Evolutionary conservation across 106 monocot genomes (phyloP).

Genomic region (Hemerocallis citrina): DNA sequence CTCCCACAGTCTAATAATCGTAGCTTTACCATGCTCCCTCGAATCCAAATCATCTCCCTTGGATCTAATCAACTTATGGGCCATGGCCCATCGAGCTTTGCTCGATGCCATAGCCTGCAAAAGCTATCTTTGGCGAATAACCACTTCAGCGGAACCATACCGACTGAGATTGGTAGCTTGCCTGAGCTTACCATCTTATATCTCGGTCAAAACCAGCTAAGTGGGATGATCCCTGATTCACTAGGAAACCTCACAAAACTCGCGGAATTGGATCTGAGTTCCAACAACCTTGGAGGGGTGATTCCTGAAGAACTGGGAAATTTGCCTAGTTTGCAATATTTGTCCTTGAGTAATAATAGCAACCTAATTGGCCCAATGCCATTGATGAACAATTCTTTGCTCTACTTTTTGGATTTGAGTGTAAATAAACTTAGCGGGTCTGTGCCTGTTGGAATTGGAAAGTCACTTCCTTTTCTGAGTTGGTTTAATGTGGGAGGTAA

Average conservation of each 20-base stretch:
- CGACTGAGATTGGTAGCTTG: constrained; percentile 35
- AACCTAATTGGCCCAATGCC: constrained; percentile 30
- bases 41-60: constrained; percentile 43
- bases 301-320: constrained; percentile 40
- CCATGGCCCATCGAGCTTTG: not conserved
- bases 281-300: constrained; percentile 44
- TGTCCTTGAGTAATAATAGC: constrained; percentile 37
- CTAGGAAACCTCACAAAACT: constrained; percentile 31
- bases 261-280: constrained; percentile 21
- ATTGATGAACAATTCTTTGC: not conserved
- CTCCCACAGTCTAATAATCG: constrained; percentile 21
- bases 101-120: not conserved
- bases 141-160: constrained; percentile 35
- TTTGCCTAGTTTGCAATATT: constrained; percentile 24
- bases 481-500: not conserved
- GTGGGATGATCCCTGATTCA: constrained; percentile 42
- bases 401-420: not conserved
- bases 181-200: constrained; percentile 26
- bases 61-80: constrained; percentile 42
- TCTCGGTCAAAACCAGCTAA: constrained; percentile 36
- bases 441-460: not conserved
- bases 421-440: not conserved
- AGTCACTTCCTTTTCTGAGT: not conserved
- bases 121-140: constrained; percentile 1
- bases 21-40: constrained; percentile 14